Evolutionary conservation across 2,329 filamentous ascomycete species (phyloP).

Genomic region (Rutstroemia sp.): DNA sequence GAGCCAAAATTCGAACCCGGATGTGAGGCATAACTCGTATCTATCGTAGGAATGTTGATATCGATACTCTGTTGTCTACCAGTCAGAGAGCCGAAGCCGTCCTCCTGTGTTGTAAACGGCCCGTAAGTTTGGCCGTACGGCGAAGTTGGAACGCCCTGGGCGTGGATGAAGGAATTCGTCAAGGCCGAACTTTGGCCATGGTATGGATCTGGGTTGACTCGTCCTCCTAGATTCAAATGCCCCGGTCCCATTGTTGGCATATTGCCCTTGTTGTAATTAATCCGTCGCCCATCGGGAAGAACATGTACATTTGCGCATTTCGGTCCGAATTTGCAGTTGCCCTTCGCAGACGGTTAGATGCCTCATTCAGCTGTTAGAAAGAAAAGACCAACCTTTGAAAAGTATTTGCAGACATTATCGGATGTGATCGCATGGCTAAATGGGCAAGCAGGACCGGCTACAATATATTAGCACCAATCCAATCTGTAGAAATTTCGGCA

Average conservation of each 20-base stretch:
- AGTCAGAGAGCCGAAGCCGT: slow-evolving; percentile 37
- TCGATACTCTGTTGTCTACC: slow-evolving; percentile 43
- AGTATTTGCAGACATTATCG: slow-evolving; percentile 96
- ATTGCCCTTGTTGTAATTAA: slow-evolving; percentile 59
- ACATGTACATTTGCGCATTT: slow-evolving; percentile 97
- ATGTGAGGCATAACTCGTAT: slow-evolving; percentile 45
- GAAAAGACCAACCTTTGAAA: slow-evolving; percentile 69
- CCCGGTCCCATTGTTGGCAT: slow-evolving; percentile 42
- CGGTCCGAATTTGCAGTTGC: slow-evolving; percentile 97
- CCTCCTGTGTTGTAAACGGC: slow-evolving; percentile 46
- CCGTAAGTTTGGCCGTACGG: slow-evolving; percentile 32
- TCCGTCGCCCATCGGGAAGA: slow-evolving; percentile 83
- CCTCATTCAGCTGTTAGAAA: background rate
- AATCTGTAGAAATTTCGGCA: background rate
- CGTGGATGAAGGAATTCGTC: slow-evolving; percentile 65
- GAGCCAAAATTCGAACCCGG: slow-evolving; percentile 67
- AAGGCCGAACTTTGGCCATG: slow-evolving; percentile 63
- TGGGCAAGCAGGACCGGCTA: slow-evolving; percentile 84
- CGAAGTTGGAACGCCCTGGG: slow-evolving; percentile 37
- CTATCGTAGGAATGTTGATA: slow-evolving; percentile 40
- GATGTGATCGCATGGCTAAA: slow-evolving; percentile 85
- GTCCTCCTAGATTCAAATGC: slow-evolving; percentile 54
- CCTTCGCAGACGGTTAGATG: slow-evolving; percentile 45
- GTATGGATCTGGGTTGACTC: slow-evolving; percentile 59
- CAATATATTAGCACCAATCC: background rate